Conservation (phyloP, 371 early-diverging fungal species). For the Sporodiniella umbellata region DNA sequence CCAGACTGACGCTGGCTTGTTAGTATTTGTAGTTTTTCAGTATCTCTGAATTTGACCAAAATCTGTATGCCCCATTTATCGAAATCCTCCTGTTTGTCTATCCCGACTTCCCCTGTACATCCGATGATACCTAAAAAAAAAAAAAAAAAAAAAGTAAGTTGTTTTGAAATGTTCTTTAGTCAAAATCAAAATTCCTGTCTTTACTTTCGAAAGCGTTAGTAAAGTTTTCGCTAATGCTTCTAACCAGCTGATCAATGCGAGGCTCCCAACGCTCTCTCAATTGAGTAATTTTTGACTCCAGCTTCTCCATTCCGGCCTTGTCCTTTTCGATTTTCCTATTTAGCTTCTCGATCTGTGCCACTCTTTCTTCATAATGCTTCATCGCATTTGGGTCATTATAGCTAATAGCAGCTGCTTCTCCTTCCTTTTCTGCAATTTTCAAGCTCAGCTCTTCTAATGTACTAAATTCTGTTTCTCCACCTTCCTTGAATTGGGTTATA, state of each 20-base stretch:
- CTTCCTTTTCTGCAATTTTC: conserved; percentile 51
- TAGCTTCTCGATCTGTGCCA: conserved; percentile 35
- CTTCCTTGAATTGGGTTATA: conserved; percentile 28
- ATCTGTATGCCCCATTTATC: conserved; percentile 97
- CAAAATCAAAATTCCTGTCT: too few species aligned
- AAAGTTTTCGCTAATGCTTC: conserved; percentile 67
- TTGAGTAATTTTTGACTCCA: conserved; percentile 23
- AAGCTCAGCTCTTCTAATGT: conserved; percentile 22
- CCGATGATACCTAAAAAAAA: conserved; percentile 59
- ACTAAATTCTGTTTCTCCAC: conserved; percentile 27
- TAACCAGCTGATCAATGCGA: conserved; percentile 56
- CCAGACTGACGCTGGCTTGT: conserved; percentile 97
- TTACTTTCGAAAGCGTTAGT: conserved; percentile 69
- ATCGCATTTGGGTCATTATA: conserved; percentile 55
- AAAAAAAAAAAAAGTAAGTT: conserved; percentile 1
- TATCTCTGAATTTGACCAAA: conserved; percentile 87
- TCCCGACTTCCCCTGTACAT: conserved; percentile 85
- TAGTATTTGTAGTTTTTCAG: conserved; percentile 84
- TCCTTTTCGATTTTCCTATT: conserved; percentile 31
- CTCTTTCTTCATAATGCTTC: conserved; percentile 62
- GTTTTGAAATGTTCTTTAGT: too few species aligned
- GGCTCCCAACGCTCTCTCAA: conserved; percentile 65
- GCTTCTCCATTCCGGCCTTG: conserved; percentile 23
- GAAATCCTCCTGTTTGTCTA: conserved; percentile 75
- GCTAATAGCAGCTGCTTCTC: conserved; percentile 46